Percentiles rank a stretch among this genome's conserved stretches.
phyloP scores from a whole-genome alignment of 1,284 basidiomycete genomes.

The Chondrostereum purpureum region DNA sequence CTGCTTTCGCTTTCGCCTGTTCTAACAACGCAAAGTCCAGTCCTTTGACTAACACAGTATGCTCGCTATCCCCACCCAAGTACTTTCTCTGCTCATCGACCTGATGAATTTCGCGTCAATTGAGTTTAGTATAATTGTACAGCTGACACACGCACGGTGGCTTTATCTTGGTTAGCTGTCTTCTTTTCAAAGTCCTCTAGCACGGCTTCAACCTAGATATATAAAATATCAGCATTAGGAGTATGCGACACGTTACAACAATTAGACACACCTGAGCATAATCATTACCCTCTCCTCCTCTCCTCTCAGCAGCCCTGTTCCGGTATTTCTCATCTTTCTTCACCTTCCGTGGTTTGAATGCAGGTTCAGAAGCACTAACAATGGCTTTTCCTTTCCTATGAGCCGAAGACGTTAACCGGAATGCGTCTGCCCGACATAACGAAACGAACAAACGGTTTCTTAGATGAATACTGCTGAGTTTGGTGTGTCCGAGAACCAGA shows the following conservation, averaged over 20 bases:
- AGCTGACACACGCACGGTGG: slow-evolving; percentile 38
- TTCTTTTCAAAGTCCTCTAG: slow-evolving; percentile 75
- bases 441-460: not conserved
- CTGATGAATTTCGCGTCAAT: slow-evolving; percentile 25
- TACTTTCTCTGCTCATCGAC: slow-evolving; percentile 74
- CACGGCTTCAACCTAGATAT: slow-evolving; percentile 73
- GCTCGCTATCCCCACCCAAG: slow-evolving; percentile 82
- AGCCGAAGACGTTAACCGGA: not conserved
- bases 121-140: not conserved
- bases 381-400: slow-evolving; percentile 18
- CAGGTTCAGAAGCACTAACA: slow-evolving; percentile 38
- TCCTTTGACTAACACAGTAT: slow-evolving; percentile 86
- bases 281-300: slow-evolving; percentile 56
- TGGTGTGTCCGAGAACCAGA: too few relatives aligned
- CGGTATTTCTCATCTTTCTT: slow-evolving; percentile 63
- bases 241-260: not conserved
- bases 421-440: not conserved
- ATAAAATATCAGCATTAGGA: too few relatives aligned
- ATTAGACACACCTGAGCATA: slow-evolving; percentile 51
- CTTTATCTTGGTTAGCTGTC: slow-evolving; percentile 49
- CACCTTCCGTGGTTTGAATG: slow-evolving; percentile 73
- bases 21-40: slow-evolving; percentile 83
- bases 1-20: slow-evolving; percentile 68
- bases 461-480: too few relatives aligned
- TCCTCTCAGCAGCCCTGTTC: slow-evolving; percentile 65